These are phyloP conservation scores for Alternaria sp. DNA, from an alignment of 2,329 filamentous ascomycete genomes.

Conservation along the genomic window DNA sequence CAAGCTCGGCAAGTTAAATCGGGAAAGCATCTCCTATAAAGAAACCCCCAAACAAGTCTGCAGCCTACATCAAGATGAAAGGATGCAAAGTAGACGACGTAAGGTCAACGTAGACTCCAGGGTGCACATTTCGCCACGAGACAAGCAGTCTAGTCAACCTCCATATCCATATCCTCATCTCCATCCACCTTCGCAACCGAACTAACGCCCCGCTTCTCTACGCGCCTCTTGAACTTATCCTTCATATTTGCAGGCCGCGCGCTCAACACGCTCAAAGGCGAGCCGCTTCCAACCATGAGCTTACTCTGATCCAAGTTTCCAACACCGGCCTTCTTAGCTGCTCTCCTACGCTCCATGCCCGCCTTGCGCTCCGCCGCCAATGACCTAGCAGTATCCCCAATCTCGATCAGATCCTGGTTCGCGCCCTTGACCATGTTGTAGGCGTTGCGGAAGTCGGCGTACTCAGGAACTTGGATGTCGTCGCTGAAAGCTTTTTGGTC, in stretches of 20 bases:
- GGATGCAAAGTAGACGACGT: not conserved
- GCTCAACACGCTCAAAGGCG: not conserved
- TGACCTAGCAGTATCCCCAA: not conserved
- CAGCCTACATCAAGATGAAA: not conserved
- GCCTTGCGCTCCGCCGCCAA: not conserved
- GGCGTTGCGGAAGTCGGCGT: not conserved
- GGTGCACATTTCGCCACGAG: not conserved
- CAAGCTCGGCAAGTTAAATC: not conserved
- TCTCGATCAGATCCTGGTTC: not conserved
- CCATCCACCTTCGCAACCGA: not conserved
- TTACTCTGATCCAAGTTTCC: not conserved
- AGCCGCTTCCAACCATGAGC: not conserved
- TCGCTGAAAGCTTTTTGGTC: not conserved
- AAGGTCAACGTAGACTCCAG: not conserved
- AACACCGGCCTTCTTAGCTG: not conserved
- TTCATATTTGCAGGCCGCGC: not conserved
- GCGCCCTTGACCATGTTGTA: not conserved
- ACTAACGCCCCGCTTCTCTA: not conserved
- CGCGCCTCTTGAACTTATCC: not conserved
- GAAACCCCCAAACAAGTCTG: not conserved
- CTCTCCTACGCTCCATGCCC: not conserved
- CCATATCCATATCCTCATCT: constrained; percentile 2
- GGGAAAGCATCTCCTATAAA: not conserved
- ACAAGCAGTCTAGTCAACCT: constrained; percentile 4
- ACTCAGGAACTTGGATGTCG: not conserved